Conservation (phyloP, 192 early-diverging fungal species). For the Gryganskiella cystojenkinii region DNA sequence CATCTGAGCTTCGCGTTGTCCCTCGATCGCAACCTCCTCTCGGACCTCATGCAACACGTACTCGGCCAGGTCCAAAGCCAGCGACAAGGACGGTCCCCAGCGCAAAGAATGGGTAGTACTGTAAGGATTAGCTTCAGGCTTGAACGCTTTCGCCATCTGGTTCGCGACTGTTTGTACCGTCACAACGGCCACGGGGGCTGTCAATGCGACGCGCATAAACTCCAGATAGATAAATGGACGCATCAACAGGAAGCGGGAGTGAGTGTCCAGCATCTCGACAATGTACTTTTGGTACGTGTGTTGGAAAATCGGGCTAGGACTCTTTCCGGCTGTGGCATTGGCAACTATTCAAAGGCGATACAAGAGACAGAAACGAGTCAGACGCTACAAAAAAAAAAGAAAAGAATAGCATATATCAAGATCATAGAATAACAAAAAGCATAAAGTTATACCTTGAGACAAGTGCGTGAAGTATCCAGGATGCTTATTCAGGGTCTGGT, state of each 20-base stretch:
- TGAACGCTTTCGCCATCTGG: constrained; percentile 15
- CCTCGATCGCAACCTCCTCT: constrained; percentile 35
- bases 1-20: constrained; percentile 32
- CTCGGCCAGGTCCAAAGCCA: constrained; percentile 40
- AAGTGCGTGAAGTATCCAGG: constrained; percentile 7
- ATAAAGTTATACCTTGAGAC: constrained; percentile 14
- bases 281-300: constrained; percentile 9
- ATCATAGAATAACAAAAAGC: neutral
- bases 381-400: constrained; percentile 7
- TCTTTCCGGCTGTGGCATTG: neutral
- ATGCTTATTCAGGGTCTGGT: neutral
- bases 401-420: neutral
- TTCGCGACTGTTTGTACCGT: neutral
- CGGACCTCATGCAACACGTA: constrained; percentile 35
- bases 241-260: constrained; percentile 22
- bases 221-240: constrained; percentile 26
- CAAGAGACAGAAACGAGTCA: neutral
- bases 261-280: neutral
- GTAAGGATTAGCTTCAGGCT: neutral
- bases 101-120: constrained; percentile 4
- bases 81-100: constrained; percentile 33
- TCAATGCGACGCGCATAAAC: constrained; percentile 31
- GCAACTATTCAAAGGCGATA: too few species aligned
- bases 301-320: constrained; percentile 1
- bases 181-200: constrained; percentile 15